Conservation (phyloP, 805 yeast species). For the Spathaspora girioi region DNA sequence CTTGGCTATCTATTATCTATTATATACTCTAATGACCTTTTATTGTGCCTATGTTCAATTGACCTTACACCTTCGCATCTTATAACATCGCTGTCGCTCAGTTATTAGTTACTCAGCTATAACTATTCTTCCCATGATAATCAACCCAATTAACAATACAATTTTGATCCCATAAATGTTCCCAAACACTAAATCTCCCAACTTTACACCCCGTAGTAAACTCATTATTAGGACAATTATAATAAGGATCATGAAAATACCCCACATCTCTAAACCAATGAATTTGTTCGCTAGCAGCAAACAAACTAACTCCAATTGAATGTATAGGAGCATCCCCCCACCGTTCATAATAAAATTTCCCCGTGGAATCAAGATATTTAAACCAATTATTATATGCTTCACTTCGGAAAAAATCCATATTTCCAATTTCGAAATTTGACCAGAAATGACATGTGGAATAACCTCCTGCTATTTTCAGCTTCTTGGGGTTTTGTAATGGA, state of each 20-base stretch:
- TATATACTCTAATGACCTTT: too few relatives aligned
- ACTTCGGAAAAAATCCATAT: slow-evolving; percentile 73
- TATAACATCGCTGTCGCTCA: too few relatives aligned
- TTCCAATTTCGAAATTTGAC: slow-evolving; percentile 85
- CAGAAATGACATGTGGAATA: slow-evolving; percentile 82
- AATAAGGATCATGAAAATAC: slow-evolving; percentile 70
- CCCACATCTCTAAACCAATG: slow-evolving; percentile 92
- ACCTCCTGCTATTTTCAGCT: slow-evolving; percentile 38
- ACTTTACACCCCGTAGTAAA: slow-evolving; percentile 45
- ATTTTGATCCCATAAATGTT: slow-evolving; percentile 58
- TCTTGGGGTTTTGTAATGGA: slow-evolving; percentile 47
- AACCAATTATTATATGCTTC: slow-evolving; percentile 67
- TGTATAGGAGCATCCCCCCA: slow-evolving; percentile 97
- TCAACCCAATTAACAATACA: slow-evolving; percentile 73
- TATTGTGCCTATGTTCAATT: too few relatives aligned
- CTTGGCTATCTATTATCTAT: too few relatives aligned
- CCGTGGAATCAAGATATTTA: slow-evolving; percentile 58
- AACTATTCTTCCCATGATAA: slow-evolving; percentile 13
- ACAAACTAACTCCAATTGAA: slow-evolving; percentile 66
- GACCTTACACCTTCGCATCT: too few relatives aligned
- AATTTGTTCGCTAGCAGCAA: slow-evolving; percentile 62
- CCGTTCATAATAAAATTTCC: slow-evolving; percentile 85
- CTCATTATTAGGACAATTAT: slow-evolving; percentile 63
- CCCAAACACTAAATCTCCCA: slow-evolving; percentile 54
- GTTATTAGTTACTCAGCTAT: too few relatives aligned